These are phyloP conservation scores for Beverwykella pulmonaria DNA, from an alignment of 495 filamentous ascomycete species.

Conservation along the genomic window DNA sequence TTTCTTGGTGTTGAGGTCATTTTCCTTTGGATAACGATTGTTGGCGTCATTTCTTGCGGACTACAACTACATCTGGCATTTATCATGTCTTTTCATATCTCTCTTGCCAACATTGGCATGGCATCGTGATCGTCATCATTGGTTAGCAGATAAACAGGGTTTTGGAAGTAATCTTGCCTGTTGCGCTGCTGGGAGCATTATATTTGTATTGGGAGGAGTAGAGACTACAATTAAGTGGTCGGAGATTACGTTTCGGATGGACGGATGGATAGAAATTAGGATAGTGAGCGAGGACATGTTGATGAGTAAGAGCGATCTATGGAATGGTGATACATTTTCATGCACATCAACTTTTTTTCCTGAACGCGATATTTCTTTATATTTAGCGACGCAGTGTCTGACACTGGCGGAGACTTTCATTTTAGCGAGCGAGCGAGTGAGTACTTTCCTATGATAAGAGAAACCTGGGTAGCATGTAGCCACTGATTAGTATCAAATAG, in stretches of 20 bases:
- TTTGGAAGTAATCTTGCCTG: background rate
- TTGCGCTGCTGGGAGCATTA: background rate
- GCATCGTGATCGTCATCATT: background rate
- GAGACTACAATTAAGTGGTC: background rate
- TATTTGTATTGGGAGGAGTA: background rate
- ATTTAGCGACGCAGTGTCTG: no score
- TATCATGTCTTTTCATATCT: background rate
- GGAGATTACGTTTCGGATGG: background rate
- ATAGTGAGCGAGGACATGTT: background rate
- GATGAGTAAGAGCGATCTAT: background rate
- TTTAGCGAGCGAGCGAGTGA: background rate
- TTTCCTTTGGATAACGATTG: constrained; percentile 1
- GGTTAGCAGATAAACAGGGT: background rate
- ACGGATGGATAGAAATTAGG: background rate
- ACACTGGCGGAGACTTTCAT: background rate
- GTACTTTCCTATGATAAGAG: no score
- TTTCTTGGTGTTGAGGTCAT: background rate
- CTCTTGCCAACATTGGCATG: background rate
- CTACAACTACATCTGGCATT: background rate
- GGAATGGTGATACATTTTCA: background rate
- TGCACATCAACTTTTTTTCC: no score
- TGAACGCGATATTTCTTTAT: no score
- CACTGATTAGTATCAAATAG: no score
- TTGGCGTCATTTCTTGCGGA: background rate
- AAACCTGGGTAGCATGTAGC: no score